phyloP scores from a whole-genome alignment of 352 stramenopile genomes.

The Phytophthora citrophthora region DNA sequence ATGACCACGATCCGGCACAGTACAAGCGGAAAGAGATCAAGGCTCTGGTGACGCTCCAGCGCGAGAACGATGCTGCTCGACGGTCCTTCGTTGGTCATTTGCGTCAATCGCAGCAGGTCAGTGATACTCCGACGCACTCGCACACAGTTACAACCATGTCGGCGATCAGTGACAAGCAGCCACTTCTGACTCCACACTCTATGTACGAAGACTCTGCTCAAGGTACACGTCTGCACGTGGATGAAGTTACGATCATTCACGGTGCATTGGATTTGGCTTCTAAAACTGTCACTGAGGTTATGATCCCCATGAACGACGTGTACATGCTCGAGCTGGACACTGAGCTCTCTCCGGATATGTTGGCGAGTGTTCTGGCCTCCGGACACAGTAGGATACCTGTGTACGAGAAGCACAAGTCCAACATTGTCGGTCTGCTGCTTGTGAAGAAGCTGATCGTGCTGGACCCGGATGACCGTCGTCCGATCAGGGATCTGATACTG shows the following conservation, averaged over 20 bases:
- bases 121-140: conserved; percentile 16
- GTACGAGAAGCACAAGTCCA: conserved; percentile 76
- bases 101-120: conserved; percentile 37
- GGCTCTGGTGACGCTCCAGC: conserved; percentile 84
- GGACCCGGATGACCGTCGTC: conserved; percentile 76
- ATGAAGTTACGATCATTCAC: conserved; percentile 94
- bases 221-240: conserved; percentile 66
- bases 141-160: conserved; percentile 36
- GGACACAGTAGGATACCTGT: conserved; percentile 93
- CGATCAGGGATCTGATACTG: conserved; percentile 71
- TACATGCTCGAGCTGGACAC: conserved; percentile 89
- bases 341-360: conserved; percentile 68
- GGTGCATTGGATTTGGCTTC: conserved; percentile 89
- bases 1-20: conserved; percentile 71
- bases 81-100: conserved; percentile 45
- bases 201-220: conserved; percentile 52
- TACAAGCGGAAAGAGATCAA: conserved; percentile 93
- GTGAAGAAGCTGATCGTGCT: conserved; percentile 92
- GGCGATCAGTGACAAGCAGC: conserved; percentile 38
- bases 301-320: conserved; percentile 88
- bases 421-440: conserved; percentile 87
- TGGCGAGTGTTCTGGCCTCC: conserved; percentile 86
- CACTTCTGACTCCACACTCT: conserved; percentile 40
- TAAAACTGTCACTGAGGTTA: conserved; percentile 88
- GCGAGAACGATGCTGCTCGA: conserved; percentile 52